Evolutionary conservation across 768 basidiomycete species (phyloP), one percentile per base, ranked within the genome.

Genomic region (Pholiota molesta): DNA sequence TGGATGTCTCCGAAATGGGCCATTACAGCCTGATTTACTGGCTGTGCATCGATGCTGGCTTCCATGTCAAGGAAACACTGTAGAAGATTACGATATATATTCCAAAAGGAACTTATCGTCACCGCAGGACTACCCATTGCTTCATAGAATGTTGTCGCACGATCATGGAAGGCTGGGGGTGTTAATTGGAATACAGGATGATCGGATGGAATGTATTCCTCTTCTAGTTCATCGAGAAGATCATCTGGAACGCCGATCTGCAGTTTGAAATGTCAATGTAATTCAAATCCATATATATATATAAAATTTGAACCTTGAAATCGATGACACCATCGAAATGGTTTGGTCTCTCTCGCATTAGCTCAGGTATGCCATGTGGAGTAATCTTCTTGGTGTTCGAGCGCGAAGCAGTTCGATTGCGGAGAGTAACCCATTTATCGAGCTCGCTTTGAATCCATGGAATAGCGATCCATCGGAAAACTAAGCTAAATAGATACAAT

Each of bases 371-470:
- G 0, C 77, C 77, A 56, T 77, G 73, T 5, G 79, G 80, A 6
- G 79, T 62, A 8, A 74, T 45, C 51, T 79, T 81, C 39, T 77
- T 62, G 29, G 65, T 67, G 55, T 75, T 62, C 0, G 47, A 40
- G 4, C 75, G 67, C 1, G 62, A 65, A 10, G 51, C 39, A 0
- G 68, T 73, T 13, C 17, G 17, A 53, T 77, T 78, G 21, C 57
- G 60, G 4, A 60, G 51, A n/a, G 26, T 3, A 5, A 70, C 59
- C 69, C 69, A 79, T 2, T 59, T 40, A 65, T 79, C 71, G 5
- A 80, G 60, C 59, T 79, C 72, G 9, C 49, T 17, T 55, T 79
- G 79, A 40, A 79, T 39, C 72, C 72, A 78, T 0, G 77, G 67
- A 21, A 68, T 65, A 6, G 70, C 69, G 8, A 79, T 35, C 75